Base-by-base conservation (phyloP, 1,284 basidiomycete species). In the Moesziomyces parantarcticus region DNA sequence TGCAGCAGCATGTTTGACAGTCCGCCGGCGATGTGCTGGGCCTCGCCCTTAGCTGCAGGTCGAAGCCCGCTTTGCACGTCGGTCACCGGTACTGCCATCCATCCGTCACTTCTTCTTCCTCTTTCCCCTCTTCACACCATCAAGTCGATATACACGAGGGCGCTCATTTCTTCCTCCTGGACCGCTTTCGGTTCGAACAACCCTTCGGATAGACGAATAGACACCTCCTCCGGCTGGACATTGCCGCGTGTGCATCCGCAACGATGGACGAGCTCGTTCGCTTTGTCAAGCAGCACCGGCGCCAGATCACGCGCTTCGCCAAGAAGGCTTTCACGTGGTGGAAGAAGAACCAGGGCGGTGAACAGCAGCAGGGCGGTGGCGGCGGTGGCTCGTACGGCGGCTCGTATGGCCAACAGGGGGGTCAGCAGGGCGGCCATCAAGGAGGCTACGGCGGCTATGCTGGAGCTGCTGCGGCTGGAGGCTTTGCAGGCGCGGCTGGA, bases 291-390 rank as follows among this genome's bases (percentile, higher is more conserved):
- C 57, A 71, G 58, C 76, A 81, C 48, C 50, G 73, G 32, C 55
- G 58, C 26, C 77, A 79, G 54, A 78, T 81, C 71, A 75, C 73
- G 22, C 39, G 45, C 7, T 51, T 70, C 32, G 75, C 61, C 58
- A 81, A 81, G 44, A 81, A 81, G 67, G 76, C 70, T 1, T 80
- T 80, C 47, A 40, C 47, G 14, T 78, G 57, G 53, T 78, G 58
- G 49, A 77, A 76, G 63, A 78, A 79, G 51, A 69, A 65, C 34
- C 50, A 80, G 53, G 59, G 57, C 11, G 58, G 53, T n/a, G 51
- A 41, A 14, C 52, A 54, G 25, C 40, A 42, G 39, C 39, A 39
- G n/a, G 58, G 50, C 14, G 64, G 64, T 32, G 46, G 41, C 7
- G 54, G 58, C 14, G 61, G 54, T 51, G 58, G 58, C 16, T 60